These are phyloP conservation scores for Colletotrichum cuscutae DNA, from an alignment of 2,329 filamentous ascomycete species.

Conservation along the genomic window DNA sequence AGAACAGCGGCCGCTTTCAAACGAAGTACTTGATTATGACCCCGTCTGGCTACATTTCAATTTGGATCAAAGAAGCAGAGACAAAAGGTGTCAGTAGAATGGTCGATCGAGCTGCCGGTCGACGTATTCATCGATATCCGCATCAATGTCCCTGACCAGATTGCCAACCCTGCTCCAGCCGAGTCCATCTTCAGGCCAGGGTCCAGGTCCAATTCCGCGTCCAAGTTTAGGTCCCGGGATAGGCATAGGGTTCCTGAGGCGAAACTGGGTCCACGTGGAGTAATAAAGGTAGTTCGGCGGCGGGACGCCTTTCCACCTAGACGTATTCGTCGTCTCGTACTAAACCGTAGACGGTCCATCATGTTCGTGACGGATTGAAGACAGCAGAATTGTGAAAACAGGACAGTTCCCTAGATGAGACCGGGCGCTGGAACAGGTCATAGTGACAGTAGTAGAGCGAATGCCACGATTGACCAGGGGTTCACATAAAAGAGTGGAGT, in stretches of 20 bases:
- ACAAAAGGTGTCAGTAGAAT: conserved; percentile 8
- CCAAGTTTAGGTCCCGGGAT: neutral
- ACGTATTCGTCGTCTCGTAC: neutral
- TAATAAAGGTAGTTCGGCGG: neutral
- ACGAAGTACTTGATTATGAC: conserved; percentile 15
- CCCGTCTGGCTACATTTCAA: neutral
- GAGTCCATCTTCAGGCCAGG: conserved; percentile 4
- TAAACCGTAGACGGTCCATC: neutral
- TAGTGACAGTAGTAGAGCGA: conserved; percentile 11
- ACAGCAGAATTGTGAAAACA: neutral
- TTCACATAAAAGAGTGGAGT: conserved; percentile 24
- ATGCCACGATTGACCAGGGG: conserved; percentile 28
- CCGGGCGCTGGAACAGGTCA: neutral
- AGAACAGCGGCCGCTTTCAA: neutral
- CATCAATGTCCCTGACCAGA: conserved; percentile 21
- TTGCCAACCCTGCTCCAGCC: conserved; percentile 19
- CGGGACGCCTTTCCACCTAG: neutral
- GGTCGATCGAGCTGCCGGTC: conserved; percentile 14
- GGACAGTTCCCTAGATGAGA: neutral
- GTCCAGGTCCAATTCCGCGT: neutral
- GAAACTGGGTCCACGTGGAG: neutral
- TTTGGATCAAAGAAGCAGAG: conserved; percentile 10
- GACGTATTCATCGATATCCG: conserved; percentile 14
- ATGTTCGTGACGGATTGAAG: neutral
- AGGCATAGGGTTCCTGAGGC: neutral